Evolutionary conservation across 225 moss, liverwort and hornwort species (phyloP).

Genomic region (Polytrichum commune): DNA sequence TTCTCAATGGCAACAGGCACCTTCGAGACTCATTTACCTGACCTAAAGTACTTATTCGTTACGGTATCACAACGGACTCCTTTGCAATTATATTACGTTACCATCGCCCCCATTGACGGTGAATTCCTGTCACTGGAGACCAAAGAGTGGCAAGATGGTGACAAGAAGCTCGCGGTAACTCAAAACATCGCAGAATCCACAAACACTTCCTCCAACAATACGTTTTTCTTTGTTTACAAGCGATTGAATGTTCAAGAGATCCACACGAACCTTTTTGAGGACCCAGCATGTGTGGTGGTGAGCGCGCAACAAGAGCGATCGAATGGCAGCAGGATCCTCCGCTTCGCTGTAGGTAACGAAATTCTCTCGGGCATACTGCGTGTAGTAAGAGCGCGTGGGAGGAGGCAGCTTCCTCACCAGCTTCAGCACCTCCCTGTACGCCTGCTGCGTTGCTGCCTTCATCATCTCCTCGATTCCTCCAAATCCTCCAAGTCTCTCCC

Average conservation of each 20-base stretch:
- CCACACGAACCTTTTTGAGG: conserved; percentile 27
- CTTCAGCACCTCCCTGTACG: conserved; percentile 49
- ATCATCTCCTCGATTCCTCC: conserved; percentile 1
- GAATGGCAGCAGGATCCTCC: conserved; percentile 25
- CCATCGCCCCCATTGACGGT: too few species aligned
- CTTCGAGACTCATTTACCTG: too few species aligned
- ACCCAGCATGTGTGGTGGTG: conserved; percentile 51
- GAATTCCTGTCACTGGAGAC: too few species aligned
- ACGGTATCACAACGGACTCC: too few species aligned
- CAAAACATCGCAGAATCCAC: neutral
- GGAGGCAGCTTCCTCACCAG: conserved; percentile 35
- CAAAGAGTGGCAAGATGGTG: too few species aligned
- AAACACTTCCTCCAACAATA: neutral
- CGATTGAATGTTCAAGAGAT: neutral
- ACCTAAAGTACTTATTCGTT: too few species aligned
- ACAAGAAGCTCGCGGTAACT: neutral
- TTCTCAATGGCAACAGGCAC: neutral
- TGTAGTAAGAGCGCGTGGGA: conserved; percentile 36
- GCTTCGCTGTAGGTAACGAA: conserved; percentile 51
- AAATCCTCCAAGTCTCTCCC: neutral
- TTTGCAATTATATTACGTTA: too few species aligned
- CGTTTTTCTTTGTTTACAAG: neutral
- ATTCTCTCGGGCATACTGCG: conserved; percentile 53
- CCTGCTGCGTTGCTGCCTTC: conserved; percentile 28
- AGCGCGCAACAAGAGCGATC: conserved; percentile 31